Evolutionary conservation across 345 rosid genomes (phyloP).

Genomic region (Acer campestre): DNA sequence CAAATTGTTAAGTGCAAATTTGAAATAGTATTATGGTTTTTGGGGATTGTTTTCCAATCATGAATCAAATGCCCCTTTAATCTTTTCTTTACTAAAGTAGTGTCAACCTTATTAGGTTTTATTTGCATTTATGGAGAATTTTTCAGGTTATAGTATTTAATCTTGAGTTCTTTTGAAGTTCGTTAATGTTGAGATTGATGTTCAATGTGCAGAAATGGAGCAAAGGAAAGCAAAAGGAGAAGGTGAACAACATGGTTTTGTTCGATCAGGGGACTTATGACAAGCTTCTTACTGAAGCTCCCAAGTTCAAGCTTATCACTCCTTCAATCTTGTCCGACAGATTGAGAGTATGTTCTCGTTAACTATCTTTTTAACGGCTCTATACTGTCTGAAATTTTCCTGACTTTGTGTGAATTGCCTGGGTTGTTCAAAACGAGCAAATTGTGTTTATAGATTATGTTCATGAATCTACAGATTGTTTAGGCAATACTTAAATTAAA

Average conservation of each 20-base stretch:
- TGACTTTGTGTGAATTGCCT: not conserved
- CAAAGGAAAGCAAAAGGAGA: slow-evolving; percentile 68
- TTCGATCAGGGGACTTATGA: slow-evolving; percentile 57
- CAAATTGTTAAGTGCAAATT: not conserved
- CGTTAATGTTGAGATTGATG: not conserved
- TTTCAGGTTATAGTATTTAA: not conserved
- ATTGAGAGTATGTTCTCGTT: slow-evolving; percentile 37
- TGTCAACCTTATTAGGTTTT: not conserved
- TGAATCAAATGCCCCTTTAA: not conserved
- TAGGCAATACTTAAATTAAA: too few species aligned
- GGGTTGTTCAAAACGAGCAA: not conserved
- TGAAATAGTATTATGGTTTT: not conserved
- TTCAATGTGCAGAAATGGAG: slow-evolving; percentile 50
- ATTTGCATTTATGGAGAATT: not conserved
- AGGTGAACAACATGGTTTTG: slow-evolving; percentile 60
- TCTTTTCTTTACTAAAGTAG: not conserved
- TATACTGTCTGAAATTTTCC: too few species aligned
- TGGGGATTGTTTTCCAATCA: not conserved
- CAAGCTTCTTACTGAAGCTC: slow-evolving; percentile 48
- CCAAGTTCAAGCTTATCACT: slow-evolving; percentile 58
- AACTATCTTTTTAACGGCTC: not conserved
- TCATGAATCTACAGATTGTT: too few species aligned
- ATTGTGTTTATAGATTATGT: not conserved
- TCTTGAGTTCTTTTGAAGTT: not conserved
- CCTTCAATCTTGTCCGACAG: slow-evolving; percentile 60